These are phyloP conservation scores for bread wheat (Triticum aestivum) DNA, from an alignment of 176 grass and related monocot species.

Conservation along the genomic window IWGSC_CS_RefSeq_v2.1 NC_057797.1:774063866-774064365, in stretches of 20 bases:
- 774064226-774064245: not conserved
- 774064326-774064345: not conserved
- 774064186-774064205: not conserved
- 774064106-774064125: slow-evolving; percentile 5
- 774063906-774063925: not conserved
- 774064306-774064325: not conserved
- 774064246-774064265: slow-evolving; percentile 15
- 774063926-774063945: not conserved
- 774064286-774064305: slow-evolving; percentile 15
- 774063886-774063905: not conserved
- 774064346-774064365: slow-evolving; percentile 25
- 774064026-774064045: not conserved
- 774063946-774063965: not conserved
- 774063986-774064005: not conserved
- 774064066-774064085: slow-evolving; percentile 19
- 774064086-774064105: not conserved
- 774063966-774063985: rapidly evolving
- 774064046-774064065: not conserved
- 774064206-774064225: not conserved
- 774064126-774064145: not conserved
- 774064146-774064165: not conserved
- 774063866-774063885: not conserved
- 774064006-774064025: not conserved
- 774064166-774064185: not conserved
- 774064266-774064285: not conserved